Conservation (phyloP, 768 basidiomycete genomes). For the Amyloporia xantha region DNA sequence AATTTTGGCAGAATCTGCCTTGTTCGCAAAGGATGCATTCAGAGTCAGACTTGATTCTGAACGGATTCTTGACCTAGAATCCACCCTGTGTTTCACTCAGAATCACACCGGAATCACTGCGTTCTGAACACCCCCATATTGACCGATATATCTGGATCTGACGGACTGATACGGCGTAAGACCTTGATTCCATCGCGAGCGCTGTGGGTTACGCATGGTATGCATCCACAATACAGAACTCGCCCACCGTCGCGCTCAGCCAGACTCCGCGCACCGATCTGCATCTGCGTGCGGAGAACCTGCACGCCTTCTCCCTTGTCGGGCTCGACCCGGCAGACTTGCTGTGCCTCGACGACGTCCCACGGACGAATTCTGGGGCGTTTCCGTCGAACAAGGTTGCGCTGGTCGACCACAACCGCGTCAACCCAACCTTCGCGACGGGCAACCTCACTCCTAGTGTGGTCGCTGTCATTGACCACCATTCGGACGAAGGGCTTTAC, state of each 20-base stretch:
- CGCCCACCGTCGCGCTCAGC: constrained; percentile 62
- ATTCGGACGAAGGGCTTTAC: constrained; percentile 76
- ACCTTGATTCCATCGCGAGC: constrained; percentile 86
- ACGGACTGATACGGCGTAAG: too few species aligned
- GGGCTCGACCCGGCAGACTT: constrained; percentile 47
- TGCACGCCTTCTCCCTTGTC: constrained; percentile 61
- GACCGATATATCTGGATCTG: too few species aligned
- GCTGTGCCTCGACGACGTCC: constrained; percentile 65
- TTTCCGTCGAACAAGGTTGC: constrained; percentile 58
- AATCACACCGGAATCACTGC: too few species aligned
- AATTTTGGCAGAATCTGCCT: too few species aligned
- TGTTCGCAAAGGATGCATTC: too few species aligned
- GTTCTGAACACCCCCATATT: too few species aligned
- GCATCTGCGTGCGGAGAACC: constrained; percentile 79
- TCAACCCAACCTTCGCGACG: constrained; percentile 38
- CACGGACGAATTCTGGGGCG: constrained; percentile 26
- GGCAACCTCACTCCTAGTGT: constrained; percentile 45
- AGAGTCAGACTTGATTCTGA: too few species aligned
- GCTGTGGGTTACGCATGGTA: constrained; percentile 83
- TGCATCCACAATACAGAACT: constrained; percentile 33
- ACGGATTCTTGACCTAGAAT: too few species aligned
- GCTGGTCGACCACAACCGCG: constrained; percentile 87
- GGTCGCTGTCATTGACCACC: constrained; percentile 82
- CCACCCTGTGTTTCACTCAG: background rate
- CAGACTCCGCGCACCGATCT: constrained; percentile 67